Evolutionary conservation across 106 monocot genomes (phyloP).

Genomic region (Dendrobium huoshanense): DNA sequence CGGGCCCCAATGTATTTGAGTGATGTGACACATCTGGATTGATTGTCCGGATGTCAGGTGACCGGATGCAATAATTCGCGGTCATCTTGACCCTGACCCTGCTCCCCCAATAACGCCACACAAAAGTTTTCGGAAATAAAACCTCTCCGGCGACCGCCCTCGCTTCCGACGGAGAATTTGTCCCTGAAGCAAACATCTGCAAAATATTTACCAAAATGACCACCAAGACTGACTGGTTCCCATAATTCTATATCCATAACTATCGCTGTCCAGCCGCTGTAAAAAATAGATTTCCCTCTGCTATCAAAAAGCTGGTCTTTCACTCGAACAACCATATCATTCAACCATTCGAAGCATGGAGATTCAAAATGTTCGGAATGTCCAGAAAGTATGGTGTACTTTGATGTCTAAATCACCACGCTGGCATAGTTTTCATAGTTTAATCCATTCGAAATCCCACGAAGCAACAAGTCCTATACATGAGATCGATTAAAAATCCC

Average conservation of each 20-base stretch:
- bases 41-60: too few species aligned
- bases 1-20: too few species aligned
- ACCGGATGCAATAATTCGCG: too few species aligned
- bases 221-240: background rate
- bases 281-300: background rate
- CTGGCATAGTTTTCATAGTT: background rate
- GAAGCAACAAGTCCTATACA: background rate
- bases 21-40: too few species aligned
- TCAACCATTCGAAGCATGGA: constrained; percentile 4
- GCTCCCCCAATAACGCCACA: constrained; percentile 8
- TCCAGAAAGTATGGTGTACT: background rate
- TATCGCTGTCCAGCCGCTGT: background rate
- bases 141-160: background rate
- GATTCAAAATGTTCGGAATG: background rate
- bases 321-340: constrained; percentile 4
- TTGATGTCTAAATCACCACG: background rate
- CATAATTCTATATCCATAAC: background rate
- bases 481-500: background rate
- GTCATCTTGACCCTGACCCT: too few species aligned
- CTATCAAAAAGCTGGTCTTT: background rate
- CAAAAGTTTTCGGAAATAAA: constrained; percentile 5
- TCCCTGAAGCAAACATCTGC: constrained; percentile 7
- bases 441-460: background rate
- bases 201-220: background rate
- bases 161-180: background rate